These are phyloP conservation scores for Exophiala xenobiotica DNA, from an alignment of 2,329 filamentous ascomycete genomes.

Conservation along the genomic window DNA sequence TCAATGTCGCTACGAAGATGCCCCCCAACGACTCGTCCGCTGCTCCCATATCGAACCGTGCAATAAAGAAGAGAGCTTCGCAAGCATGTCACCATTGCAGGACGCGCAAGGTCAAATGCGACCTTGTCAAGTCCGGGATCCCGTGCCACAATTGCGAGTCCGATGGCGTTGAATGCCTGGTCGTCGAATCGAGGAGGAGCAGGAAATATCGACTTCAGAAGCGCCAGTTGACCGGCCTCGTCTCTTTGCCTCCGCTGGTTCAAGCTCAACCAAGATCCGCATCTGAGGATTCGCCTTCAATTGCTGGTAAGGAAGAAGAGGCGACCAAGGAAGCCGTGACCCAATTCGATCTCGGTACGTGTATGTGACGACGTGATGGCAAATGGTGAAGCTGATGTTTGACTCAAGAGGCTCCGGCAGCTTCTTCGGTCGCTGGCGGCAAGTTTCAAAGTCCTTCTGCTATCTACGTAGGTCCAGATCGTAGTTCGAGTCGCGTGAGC, in stretches of 20 bases:
- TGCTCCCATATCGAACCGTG: slow-evolving; percentile 9
- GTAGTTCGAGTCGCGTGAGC: not conserved
- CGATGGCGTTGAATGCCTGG: slow-evolving; percentile 24
- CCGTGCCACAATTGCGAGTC: slow-evolving; percentile 23
- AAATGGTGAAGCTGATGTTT: not conserved
- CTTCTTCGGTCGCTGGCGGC: not conserved
- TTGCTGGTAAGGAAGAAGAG: not conserved
- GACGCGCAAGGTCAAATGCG: slow-evolving; percentile 39
- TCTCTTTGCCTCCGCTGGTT: slow-evolving; percentile 14
- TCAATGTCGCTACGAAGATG: not conserved
- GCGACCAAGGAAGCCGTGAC: not conserved
- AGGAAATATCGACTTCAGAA: slow-evolving; percentile 27
- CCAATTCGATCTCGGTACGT: not conserved
- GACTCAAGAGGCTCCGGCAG: not conserved
- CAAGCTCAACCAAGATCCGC: slow-evolving; percentile 14
- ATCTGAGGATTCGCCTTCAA: not conserved
- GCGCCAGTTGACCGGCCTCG: slow-evolving; percentile 18
- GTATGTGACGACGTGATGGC: not conserved
- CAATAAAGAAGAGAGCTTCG: slow-evolving; percentile 29
- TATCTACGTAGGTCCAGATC: not conserved
- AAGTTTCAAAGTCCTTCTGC: not conserved
- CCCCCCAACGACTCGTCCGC: not conserved
- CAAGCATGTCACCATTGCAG: slow-evolving; percentile 38
- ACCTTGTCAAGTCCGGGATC: slow-evolving; percentile 26
- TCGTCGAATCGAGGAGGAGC: slow-evolving; percentile 23